Evolutionary conservation across 768 basidiomycete species (phyloP), one percentile per base, ranked within the genome.

Genomic region (Phanerochaete carnosa): DNA sequence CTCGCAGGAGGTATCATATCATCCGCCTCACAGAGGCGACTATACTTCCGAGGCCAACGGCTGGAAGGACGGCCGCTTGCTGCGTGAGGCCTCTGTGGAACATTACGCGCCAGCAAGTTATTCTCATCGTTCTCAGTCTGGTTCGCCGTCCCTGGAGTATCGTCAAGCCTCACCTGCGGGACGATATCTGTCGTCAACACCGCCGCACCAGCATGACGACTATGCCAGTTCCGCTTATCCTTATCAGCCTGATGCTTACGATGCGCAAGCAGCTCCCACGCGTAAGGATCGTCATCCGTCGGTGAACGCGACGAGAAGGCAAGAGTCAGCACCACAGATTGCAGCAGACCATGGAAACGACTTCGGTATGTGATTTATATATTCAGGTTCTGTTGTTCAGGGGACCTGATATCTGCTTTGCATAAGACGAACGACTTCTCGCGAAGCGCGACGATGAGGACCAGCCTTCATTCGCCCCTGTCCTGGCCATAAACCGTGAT

Each of bases 381-480:
- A 35, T 35, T 7, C 33, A 35, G 33, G 33, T 7, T 35, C 8
- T 35, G 8, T 15, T 7, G 33, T 35, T 15, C 33, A 7, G 15
- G 15, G 33, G 15, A 35, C 33, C 15, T 7, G 15, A 35, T 15
- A 35, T 35, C 15, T 15, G 33, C 15, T 15, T 35, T 7, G 7
- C 15, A 35, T 35, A 35, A 15, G 33, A 35, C n/a, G 33, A 35
- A 15, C 33, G 33, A 15, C 33, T 7, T 35, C 15, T 35, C 54
- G 22, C 15, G 16, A 5, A 32, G 46, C 46, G 33, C 19, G 54
- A 55, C 26, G 29, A 45, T 43, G 54, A 19, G 7, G 58, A 56
- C 11, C 59, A 65, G 22, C 59, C 59, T 35, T 63, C 62, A 1
- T 37, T 53, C 32, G 43, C 59, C 16, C 62, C 65, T 32, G 55